A percentile compares a stretch with the other conserved stretches of the same genome.
These are phyloP conservation scores for Pleurotus djamor DNA, from an alignment of 768 basidiomycete species.

Conservation along the genomic window DNA sequence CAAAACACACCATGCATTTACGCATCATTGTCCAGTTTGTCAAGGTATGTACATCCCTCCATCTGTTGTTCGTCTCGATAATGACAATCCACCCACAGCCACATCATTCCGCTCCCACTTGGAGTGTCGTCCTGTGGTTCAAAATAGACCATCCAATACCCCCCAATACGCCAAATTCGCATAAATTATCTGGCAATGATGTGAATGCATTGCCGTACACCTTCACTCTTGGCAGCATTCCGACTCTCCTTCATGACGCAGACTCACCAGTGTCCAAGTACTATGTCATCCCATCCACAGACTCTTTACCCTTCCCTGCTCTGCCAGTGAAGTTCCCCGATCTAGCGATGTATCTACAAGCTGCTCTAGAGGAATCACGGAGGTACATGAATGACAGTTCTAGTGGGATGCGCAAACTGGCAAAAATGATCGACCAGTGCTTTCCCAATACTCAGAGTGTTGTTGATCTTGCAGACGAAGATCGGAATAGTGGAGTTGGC, in stretches of 20 bases:
- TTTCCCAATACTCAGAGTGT: constrained; percentile 43
- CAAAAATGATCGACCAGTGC: constrained; percentile 65
- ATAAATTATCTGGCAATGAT: constrained; percentile 54
- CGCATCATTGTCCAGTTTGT: constrained; percentile 80
- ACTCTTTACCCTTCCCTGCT: constrained; percentile 59
- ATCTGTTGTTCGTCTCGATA: neutral
- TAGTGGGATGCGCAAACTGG: constrained; percentile 61
- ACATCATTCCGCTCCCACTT: constrained; percentile 54
- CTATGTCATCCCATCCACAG: constrained; percentile 67
- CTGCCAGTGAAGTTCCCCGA: constrained; percentile 77
- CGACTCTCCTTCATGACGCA: constrained; percentile 60
- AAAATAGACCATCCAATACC: constrained; percentile 71
- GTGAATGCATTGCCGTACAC: constrained; percentile 72
- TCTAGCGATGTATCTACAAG: constrained; percentile 73
- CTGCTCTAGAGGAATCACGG: constrained; percentile 68
- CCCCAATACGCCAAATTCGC: constrained; percentile 33
- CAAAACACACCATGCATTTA: constrained; percentile 55
- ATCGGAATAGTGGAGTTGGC: constrained; percentile 35
- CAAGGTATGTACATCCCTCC: constrained; percentile 43
- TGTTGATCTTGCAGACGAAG: constrained; percentile 23
- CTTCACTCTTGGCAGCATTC: constrained; percentile 58
- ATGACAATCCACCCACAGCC: constrained; percentile 35
- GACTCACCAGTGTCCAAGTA: constrained; percentile 66
- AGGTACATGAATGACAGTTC: constrained; percentile 56
- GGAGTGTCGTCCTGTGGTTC: constrained; percentile 78